phyloP scores from a whole-genome alignment of 306 rosid species.

The Cicer arietinum region DNA sequence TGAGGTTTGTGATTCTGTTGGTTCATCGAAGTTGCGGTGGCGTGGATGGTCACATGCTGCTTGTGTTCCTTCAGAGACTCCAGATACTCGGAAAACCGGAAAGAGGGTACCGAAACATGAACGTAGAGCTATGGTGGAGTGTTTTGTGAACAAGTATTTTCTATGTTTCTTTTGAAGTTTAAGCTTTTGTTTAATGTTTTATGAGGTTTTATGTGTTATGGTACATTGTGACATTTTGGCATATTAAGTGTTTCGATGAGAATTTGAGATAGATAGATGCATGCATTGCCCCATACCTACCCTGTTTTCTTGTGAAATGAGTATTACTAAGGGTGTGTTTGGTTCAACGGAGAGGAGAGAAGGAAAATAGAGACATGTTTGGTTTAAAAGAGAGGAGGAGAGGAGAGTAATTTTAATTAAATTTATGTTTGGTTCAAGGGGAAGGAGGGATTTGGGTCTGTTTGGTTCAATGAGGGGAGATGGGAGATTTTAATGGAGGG shows the following conservation, averaged over 20 bases:
- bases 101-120: conserved; percentile 54
- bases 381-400: too few relatives aligned
- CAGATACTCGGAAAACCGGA: conserved; percentile 35
- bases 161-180: conserved; percentile 33
- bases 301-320: not conserved
- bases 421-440: not conserved
- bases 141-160: conserved; percentile 65
- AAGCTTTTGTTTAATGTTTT: not conserved
- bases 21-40: conserved; percentile 42
- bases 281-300: conserved; percentile 1
- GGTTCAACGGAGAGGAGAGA: not conserved
- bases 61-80: conserved; percentile 51
- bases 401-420: too few relatives aligned
- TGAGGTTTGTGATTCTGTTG: conserved; percentile 39
- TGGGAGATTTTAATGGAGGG: not conserved
- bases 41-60: conserved; percentile 56
- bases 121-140: conserved; percentile 63
- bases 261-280: not conserved
- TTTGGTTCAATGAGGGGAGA: not conserved
- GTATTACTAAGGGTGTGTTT: not conserved
- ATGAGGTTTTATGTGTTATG: conserved; percentile 24
- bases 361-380: not conserved
- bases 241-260: not conserved
- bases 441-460: too few relatives aligned
- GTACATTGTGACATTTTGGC: not conserved